A percentile compares a stretch with the other conserved stretches of the same genome.
phyloP scores from a whole-genome alignment of 495 filamentous ascomycete species.

The Penicillium macrosclerotiorum region DNA sequence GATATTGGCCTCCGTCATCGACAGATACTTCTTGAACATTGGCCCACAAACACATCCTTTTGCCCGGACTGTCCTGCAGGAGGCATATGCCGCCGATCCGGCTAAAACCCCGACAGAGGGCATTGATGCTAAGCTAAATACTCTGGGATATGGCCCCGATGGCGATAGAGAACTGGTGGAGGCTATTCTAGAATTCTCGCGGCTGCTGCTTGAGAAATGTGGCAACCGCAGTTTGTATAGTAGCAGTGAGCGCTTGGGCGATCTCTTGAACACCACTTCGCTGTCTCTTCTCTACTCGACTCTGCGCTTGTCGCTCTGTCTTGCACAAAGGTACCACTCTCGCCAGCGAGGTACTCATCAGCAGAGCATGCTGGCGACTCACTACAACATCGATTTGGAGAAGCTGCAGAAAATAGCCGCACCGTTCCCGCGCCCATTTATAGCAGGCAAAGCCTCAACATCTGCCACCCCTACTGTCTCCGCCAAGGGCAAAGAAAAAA shows the following conservation, averaged over 20 bases:
- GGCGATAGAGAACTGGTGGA: slow-evolving; percentile 80
- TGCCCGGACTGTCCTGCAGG: slow-evolving; percentile 57
- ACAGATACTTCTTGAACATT: slow-evolving; percentile 75
- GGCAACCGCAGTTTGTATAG: slow-evolving; percentile 95
- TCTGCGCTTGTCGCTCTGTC: slow-evolving; percentile 72
- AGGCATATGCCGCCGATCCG: slow-evolving; percentile 46
- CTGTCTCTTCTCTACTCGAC: slow-evolving; percentile 70
- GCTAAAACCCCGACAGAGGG: slow-evolving; percentile 41
- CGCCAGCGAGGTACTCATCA: slow-evolving; percentile 72
- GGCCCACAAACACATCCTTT: slow-evolving; percentile 81
- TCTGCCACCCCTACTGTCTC: slow-evolving; percentile 47
- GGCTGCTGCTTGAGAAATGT: slow-evolving; percentile 86
- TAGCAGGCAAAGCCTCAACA: slow-evolving; percentile 35
- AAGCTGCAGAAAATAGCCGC: slow-evolving; percentile 77
- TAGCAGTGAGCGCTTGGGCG: slow-evolving; percentile 83
- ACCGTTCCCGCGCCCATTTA: slow-evolving; percentile 72
- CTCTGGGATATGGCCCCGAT: slow-evolving; percentile 63
- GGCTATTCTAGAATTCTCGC: slow-evolving; percentile 77
- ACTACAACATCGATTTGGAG: slow-evolving; percentile 94
- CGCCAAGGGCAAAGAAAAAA: slow-evolving; percentile 73
- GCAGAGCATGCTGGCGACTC: slow-evolving; percentile 70
- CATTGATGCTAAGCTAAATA: slow-evolving; percentile 52
- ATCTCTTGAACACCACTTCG: slow-evolving; percentile 83
- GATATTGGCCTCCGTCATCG: slow-evolving; percentile 76
- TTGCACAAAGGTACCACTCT: slow-evolving; percentile 90